phyloP scores from a whole-genome alignment of 2,329 filamentous ascomycete species.

The Aspergillus brasiliensis region DNA sequence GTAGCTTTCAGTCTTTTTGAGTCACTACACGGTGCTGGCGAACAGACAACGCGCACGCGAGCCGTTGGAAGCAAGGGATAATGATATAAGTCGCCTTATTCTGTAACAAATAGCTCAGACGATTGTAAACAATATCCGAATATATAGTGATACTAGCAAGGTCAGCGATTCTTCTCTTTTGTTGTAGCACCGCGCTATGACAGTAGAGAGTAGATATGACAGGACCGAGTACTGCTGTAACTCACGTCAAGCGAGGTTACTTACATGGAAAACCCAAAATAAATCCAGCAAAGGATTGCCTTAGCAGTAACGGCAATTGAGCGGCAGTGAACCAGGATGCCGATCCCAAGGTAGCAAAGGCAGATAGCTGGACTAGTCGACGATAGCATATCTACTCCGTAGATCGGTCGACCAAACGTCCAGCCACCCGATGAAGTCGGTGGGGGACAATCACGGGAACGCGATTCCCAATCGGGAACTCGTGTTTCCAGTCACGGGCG shows the following conservation, averaged over 20 bases:
- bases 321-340: not conserved
- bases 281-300: no score
- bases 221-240: no score
- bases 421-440: slow-evolving; percentile 10
- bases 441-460: slow-evolving; percentile 22
- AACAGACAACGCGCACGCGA: not conserved
- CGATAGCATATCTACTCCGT: slow-evolving; percentile 2
- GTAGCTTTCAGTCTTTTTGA: not conserved
- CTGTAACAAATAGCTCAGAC: not conserved
- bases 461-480: slow-evolving; percentile 20
- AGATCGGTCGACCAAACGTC: slow-evolving; percentile 1
- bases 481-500: slow-evolving; percentile 16
- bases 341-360: not conserved
- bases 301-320: not conserved
- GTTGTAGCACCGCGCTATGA: not conserved
- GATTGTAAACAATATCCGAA: no score
- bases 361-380: not conserved
- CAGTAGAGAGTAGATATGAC: not conserved
- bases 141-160: no score
- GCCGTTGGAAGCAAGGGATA: not conserved
- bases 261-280: not conserved
- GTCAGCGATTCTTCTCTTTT: no score
- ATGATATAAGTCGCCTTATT: not conserved
- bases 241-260: not conserved
- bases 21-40: not conserved